Percentiles rank a stretch among this genome's conserved stretches.
Evolutionary conservation across 2,329 filamentous ascomycete species (phyloP).

Genomic region (Polychaeton citri): DNA sequence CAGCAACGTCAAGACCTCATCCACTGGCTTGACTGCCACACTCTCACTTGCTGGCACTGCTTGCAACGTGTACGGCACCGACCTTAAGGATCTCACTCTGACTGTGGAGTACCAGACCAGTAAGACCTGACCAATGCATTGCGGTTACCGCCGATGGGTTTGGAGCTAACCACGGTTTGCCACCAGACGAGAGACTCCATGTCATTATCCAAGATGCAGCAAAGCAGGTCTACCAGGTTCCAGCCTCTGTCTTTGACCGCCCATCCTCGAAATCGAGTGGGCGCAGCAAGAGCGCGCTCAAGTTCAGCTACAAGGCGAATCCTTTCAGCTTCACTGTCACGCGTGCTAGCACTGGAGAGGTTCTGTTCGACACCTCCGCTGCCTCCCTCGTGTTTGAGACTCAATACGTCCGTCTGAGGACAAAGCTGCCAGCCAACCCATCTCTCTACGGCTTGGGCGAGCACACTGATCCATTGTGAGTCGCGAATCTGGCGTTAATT

Average conservation of each 20-base stretch:
- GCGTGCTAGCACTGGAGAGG: constrained; percentile 43
- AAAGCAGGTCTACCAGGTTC: constrained; percentile 62
- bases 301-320: constrained; percentile 39
- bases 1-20: constrained; percentile 41
- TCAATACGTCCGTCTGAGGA: constrained; percentile 63
- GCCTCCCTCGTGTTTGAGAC: constrained; percentile 59
- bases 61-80: constrained; percentile 47
- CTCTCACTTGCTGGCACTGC: constrained; percentile 54
- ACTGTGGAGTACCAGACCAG: constrained; percentile 49
- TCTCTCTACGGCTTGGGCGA: constrained; percentile 70
- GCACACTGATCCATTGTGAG: constrained; percentile 48
- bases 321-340: constrained; percentile 58
- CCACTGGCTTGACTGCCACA: constrained; percentile 51
- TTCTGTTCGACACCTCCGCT: constrained; percentile 57
- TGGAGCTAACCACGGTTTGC: background rate
- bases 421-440: constrained; percentile 52
- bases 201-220: constrained; percentile 59
- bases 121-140: constrained; percentile 17
- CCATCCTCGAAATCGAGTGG: constrained; percentile 26
- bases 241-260: constrained; percentile 53
- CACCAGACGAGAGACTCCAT: constrained; percentile 44
- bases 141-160: background rate
- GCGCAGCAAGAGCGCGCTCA: constrained; percentile 31
- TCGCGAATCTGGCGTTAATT: constrained; percentile 30
- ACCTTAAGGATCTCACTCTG: constrained; percentile 43